A percentile compares a stretch with the other conserved stretches of the same genome.
These are phyloP conservation scores for Danielia reshetovae DNA, from an alignment of 805 yeast genomes.

Conservation along the genomic window DNA sequence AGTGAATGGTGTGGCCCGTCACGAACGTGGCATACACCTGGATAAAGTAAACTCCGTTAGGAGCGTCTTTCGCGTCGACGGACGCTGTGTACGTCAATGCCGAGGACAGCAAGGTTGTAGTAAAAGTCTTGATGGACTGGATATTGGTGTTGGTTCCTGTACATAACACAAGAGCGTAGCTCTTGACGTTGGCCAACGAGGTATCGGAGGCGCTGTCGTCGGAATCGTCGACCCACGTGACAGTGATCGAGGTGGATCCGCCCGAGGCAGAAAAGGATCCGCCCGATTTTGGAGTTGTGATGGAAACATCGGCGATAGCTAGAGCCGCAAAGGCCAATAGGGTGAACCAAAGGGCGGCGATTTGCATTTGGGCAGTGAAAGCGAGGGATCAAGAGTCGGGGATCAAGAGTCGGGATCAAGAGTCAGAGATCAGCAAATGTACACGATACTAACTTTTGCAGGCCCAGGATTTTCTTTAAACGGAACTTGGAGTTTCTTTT, in stretches of 20 bases:
- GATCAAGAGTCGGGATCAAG: neutral
- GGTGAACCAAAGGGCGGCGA: conserved; percentile 7
- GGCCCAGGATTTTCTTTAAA: no score
- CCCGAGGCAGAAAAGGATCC: conserved; percentile 35
- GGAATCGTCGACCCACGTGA: conserved; percentile 52
- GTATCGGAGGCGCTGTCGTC: conserved; percentile 44
- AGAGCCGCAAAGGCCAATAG: conserved; percentile 8
- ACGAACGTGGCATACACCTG: conserved; percentile 56
- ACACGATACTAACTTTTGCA: no score
- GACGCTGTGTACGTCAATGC: conserved; percentile 36
- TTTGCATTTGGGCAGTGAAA: no score
- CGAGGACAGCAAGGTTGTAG: conserved; percentile 14
- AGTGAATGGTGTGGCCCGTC: conserved; percentile 55
- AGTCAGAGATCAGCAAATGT: neutral
- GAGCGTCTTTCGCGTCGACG: conserved; percentile 43
- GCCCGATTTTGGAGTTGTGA: conserved; percentile 41
- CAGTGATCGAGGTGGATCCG: conserved; percentile 27
- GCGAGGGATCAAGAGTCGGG: neutral
- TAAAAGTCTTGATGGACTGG: conserved; percentile 33
- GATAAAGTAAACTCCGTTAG: conserved; percentile 66
- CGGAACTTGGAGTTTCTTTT: no score
- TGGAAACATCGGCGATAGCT: conserved; percentile 45
- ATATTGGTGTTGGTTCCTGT: conserved; percentile 60
- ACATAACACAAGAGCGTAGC: conserved; percentile 56
- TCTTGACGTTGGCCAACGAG: conserved; percentile 36